phyloP scores from a whole-genome alignment of 2,329 filamentous ascomycete genomes.

The Apiospora marii region DNA sequence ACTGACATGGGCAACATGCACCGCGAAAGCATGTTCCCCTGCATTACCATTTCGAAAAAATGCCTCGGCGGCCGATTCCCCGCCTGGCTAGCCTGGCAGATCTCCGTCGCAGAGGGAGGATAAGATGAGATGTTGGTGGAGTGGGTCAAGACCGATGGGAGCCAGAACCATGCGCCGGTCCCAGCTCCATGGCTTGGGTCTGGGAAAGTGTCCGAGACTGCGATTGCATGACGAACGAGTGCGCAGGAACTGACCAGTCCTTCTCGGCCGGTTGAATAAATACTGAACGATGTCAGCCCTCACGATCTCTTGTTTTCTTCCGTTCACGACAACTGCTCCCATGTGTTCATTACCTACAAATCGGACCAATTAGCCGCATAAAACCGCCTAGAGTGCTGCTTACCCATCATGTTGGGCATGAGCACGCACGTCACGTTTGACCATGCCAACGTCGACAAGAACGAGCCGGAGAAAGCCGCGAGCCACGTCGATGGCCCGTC shows the following conservation, averaged over 20 bases:
- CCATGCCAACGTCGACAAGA: conserved; percentile 45
- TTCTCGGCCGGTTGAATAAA: background rate
- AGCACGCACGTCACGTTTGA: conserved; percentile 48
- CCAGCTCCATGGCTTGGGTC: background rate
- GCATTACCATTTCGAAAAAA: background rate
- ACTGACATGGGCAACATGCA: background rate
- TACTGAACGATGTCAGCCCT: background rate
- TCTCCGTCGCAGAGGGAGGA: background rate
- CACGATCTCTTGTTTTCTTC: background rate
- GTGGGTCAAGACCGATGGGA: background rate
- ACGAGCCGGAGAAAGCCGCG: conserved; percentile 44
- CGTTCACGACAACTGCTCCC: background rate
- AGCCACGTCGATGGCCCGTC: conserved; percentile 42
- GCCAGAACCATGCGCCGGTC: background rate
- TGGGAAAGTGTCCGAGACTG: conserved; percentile 3
- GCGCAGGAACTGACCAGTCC: background rate
- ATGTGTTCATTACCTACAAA: background rate
- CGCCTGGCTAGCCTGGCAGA: background rate
- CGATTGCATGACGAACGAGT: conserved; percentile 8
- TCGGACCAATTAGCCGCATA: background rate
- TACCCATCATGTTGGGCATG: conserved; percentile 35
- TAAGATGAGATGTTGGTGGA: background rate
- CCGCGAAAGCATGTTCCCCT: background rate
- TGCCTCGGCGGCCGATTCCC: background rate
- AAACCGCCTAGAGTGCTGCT: background rate